A percentile compares a stretch with the other conserved stretches of the same genome.
These are phyloP conservation scores for Hypsizygus ulmarius DNA, from an alignment of 1,284 basidiomycete species.

Conservation along the genomic window DNA sequence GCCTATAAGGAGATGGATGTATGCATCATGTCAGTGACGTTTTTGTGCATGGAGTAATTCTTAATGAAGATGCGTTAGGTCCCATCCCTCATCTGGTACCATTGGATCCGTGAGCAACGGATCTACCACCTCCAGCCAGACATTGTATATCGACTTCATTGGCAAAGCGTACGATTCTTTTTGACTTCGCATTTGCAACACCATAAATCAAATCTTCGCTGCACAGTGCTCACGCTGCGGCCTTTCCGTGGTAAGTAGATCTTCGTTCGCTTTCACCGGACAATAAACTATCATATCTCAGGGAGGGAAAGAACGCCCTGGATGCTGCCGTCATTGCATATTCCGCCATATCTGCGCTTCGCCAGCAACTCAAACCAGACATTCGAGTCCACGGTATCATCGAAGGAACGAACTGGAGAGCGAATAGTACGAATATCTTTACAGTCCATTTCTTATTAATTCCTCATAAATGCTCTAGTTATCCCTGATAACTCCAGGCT, in stretches of 20 bases:
- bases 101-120: conserved; percentile 47
- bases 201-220: conserved; percentile 3
- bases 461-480: conserved; percentile 39
- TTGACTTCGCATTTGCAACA: conserved; percentile 2
- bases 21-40: conserved; percentile 62
- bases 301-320: conserved; percentile 83
- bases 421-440: conserved; percentile 50
- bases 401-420: conserved; percentile 56
- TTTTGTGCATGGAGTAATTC: conserved; percentile 9
- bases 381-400: conserved; percentile 71
- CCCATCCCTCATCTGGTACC: conserved; percentile 58
- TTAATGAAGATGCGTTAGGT: conserved; percentile 40
- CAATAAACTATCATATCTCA: conserved; percentile 20
- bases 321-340: conserved; percentile 85
- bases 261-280: neutral
- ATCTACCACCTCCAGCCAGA: conserved; percentile 56
- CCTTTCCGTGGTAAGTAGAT: conserved; percentile 54
- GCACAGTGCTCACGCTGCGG: conserved; percentile 68
- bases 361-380: conserved; percentile 68
- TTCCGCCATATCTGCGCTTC: conserved; percentile 66
- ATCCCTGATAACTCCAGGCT: conserved; percentile 79
- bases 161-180: conserved; percentile 54
- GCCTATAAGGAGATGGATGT: conserved; percentile 77
- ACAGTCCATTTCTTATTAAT: neutral
- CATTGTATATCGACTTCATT: conserved; percentile 60